These are phyloP conservation scores for Phaffia rhodozyma DNA, from an alignment of 1,284 basidiomycete genomes.

Conservation along the genomic window DNA sequence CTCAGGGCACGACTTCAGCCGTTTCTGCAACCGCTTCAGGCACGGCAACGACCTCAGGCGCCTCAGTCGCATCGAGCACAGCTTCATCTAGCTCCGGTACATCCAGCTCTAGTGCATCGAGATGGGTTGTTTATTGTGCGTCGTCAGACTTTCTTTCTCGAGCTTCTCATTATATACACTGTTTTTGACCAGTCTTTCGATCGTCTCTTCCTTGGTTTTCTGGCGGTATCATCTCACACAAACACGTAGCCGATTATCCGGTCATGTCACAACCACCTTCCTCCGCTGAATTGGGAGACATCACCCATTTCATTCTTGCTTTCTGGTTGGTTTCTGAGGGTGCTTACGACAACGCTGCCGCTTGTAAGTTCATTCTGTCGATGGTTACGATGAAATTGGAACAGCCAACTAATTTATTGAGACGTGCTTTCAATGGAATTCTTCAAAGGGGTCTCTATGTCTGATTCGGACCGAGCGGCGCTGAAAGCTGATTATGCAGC, in stretches of 20 bases:
- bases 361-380: not conserved
- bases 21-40: too few relatives aligned
- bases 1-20: too few relatives aligned
- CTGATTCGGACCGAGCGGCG: constrained; percentile 23
- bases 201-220: too few relatives aligned
- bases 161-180: not conserved
- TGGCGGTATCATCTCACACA: not conserved
- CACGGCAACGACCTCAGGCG: too few relatives aligned
- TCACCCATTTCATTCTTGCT: constrained; percentile 39
- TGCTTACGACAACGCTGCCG: constrained; percentile 28
- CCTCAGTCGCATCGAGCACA: too few relatives aligned
- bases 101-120: not conserved
- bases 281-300: constrained; percentile 25
- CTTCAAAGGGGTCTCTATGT: constrained; percentile 28
- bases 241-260: constrained; percentile 2
- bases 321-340: constrained; percentile 37
- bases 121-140: constrained; percentile 5
- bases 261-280: constrained; percentile 24
- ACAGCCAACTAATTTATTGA: not conserved
- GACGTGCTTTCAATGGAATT: constrained; percentile 2
- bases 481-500: constrained; percentile 35
- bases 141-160: not conserved
- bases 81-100: not conserved
- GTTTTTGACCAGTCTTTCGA: not conserved
- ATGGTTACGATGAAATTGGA: not conserved